phyloP scores from a whole-genome alignment of 768 basidiomycete genomes.

The Phylloporus rhodoxanthus region DNA sequence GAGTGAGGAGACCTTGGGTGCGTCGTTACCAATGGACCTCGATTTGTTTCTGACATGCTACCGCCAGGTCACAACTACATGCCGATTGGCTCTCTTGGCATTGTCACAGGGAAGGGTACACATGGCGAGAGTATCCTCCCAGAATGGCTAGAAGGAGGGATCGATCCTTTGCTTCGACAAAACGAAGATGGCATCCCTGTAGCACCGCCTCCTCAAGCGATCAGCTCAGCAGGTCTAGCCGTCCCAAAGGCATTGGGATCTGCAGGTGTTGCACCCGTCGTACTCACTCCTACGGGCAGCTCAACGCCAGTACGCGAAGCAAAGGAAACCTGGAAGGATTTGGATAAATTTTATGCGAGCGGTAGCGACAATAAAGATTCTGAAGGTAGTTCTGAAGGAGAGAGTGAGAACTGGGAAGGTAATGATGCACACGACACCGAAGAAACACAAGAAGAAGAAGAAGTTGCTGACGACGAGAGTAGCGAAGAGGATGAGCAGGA shows the following conservation, averaged over 20 bases:
- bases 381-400: constrained; percentile 25
- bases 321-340: constrained; percentile 47
- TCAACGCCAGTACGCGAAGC: constrained; percentile 43
- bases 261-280: constrained; percentile 38
- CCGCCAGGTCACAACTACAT: constrained; percentile 34
- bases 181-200: constrained; percentile 44
- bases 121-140: constrained; percentile 47
- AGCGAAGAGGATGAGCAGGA: constrained; percentile 14
- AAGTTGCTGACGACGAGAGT: constrained; percentile 17
- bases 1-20: constrained; percentile 29
- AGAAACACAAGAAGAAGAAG: constrained; percentile 29
- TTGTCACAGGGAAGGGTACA: constrained; percentile 52
- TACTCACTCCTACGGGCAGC: constrained; percentile 50
- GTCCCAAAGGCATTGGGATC: constrained; percentile 27
- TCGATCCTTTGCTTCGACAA: constrained; percentile 72
- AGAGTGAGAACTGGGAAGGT: constrained; percentile 30
- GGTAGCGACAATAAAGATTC: constrained; percentile 32
- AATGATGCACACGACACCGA: constrained; percentile 24
- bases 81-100: constrained; percentile 60
- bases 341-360: constrained; percentile 72
- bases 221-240: constrained; percentile 34
- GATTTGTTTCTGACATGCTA: constrained; percentile 4
- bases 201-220: constrained; percentile 33
- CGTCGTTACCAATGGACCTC: constrained; percentile 14
- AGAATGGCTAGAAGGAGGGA: constrained; percentile 86